These are phyloP conservation scores for Fraxinus greggii DNA, from an alignment of 305 asterid species.

Conservation along the genomic window DNA sequence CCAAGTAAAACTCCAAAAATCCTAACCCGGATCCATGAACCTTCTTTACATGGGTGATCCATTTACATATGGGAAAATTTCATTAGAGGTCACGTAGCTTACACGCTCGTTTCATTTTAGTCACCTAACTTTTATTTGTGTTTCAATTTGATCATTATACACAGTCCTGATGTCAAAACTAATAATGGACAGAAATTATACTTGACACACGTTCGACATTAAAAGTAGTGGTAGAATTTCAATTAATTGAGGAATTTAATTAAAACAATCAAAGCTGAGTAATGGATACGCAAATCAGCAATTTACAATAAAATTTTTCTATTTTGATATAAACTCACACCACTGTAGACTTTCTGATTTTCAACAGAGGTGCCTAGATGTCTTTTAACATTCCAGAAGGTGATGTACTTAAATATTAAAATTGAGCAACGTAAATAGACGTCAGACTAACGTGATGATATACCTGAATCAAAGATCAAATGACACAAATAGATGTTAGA, in stretches of 20 bases:
- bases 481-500: no score
- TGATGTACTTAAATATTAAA: no score
- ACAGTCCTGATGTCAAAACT: neutral
- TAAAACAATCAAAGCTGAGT: neutral
- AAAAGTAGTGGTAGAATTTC: neutral
- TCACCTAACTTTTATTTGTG: neutral
- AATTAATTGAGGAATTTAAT: neutral
- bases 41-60: neutral
- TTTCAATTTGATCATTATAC: neutral
- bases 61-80: neutral
- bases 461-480: neutral
- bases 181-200: neutral
- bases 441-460: neutral
- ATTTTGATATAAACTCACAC: neutral
- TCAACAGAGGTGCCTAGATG: neutral
- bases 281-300: neutral
- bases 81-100: neutral
- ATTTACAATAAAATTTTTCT: neutral
- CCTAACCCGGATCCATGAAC: slow-evolving; percentile 27
- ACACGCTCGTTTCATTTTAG: neutral
- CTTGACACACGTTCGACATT: neutral
- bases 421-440: neutral
- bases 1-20: slow-evolving; percentile 9
- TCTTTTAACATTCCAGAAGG: neutral
- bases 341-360: neutral